phyloP scores from a whole-genome alignment of 2,329 filamentous ascomycete genomes.

The Alternaria panax region DNA sequence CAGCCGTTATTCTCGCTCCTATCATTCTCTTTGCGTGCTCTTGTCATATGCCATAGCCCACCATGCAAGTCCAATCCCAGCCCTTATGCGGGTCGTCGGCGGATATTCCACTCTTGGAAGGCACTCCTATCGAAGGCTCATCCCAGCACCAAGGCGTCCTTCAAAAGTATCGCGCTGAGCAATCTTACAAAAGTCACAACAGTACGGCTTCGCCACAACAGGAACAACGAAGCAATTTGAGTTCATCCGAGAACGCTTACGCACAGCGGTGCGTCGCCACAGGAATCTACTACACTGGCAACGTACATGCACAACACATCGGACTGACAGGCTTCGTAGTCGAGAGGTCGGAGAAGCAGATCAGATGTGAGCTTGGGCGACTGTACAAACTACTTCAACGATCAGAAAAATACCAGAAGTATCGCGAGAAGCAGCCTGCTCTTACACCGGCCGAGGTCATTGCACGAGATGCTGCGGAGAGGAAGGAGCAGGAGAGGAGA shows the following conservation, averaged over 20 bases:
- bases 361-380: constrained; percentile 37
- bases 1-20: constrained; percentile 50
- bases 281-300: constrained; percentile 38
- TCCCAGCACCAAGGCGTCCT: constrained; percentile 41
- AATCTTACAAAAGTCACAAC: constrained; percentile 41
- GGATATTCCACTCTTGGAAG: constrained; percentile 51
- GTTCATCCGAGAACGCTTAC: constrained; percentile 38
- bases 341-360: constrained; percentile 40
- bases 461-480: constrained; percentile 28
- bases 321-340: constrained; percentile 26
- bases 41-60: constrained; percentile 33
- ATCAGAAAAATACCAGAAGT: constrained; percentile 56
- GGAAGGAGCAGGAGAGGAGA: constrained; percentile 20
- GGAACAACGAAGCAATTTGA: constrained; percentile 43
- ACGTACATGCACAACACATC: constrained; percentile 32
- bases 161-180: constrained; percentile 54
- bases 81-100: constrained; percentile 53
- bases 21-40: constrained; percentile 37
- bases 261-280: constrained; percentile 22
- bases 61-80: constrained; percentile 46
- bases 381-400: constrained; percentile 40
- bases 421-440: constrained; percentile 52
- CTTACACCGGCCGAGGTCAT: constrained; percentile 27
- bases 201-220: constrained; percentile 25
- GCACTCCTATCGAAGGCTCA: constrained; percentile 22